phyloP scores from a whole-genome alignment of 352 stramenopile species.

The Globisporangium paddicum region DNA sequence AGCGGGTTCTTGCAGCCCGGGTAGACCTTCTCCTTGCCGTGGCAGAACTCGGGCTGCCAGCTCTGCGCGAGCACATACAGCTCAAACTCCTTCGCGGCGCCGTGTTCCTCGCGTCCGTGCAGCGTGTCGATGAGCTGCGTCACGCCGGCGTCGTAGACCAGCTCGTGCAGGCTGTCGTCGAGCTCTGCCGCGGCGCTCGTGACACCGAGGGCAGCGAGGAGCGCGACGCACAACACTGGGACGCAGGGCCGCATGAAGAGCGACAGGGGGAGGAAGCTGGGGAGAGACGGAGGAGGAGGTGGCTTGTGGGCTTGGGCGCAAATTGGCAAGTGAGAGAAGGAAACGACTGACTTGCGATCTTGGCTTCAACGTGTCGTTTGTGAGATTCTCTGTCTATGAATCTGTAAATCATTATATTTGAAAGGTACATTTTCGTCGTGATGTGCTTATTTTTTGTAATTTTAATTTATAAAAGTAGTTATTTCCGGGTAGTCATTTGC shows the following conservation, averaged over 20 bases:
- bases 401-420: too few species aligned
- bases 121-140: constrained; percentile 6
- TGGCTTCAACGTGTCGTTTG: background rate
- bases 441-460: too few species aligned
- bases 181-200: background rate
- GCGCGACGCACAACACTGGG: background rate
- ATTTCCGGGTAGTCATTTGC: too few species aligned
- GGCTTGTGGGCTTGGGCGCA: background rate
- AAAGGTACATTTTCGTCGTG: too few species aligned
- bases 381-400: background rate
- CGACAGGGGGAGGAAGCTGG: too few species aligned
- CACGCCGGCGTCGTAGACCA: constrained; percentile 32
- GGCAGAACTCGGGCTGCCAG: constrained; percentile 88
- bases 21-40: constrained; percentile 43
- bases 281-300: background rate
- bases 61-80: constrained; percentile 90
- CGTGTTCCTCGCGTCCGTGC: too few species aligned
- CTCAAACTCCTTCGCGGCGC: constrained; percentile 50
- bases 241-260: background rate
- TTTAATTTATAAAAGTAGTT: too few species aligned
- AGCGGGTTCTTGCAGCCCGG: constrained; percentile 65
- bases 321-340: background rate
- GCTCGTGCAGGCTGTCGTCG: constrained; percentile 3
- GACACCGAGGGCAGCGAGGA: background rate
- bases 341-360: constrained; percentile 2